Conservation (phyloP, 768 basidiomycete genomes). For the Cystofilobasidium bisporidii region DNA sequence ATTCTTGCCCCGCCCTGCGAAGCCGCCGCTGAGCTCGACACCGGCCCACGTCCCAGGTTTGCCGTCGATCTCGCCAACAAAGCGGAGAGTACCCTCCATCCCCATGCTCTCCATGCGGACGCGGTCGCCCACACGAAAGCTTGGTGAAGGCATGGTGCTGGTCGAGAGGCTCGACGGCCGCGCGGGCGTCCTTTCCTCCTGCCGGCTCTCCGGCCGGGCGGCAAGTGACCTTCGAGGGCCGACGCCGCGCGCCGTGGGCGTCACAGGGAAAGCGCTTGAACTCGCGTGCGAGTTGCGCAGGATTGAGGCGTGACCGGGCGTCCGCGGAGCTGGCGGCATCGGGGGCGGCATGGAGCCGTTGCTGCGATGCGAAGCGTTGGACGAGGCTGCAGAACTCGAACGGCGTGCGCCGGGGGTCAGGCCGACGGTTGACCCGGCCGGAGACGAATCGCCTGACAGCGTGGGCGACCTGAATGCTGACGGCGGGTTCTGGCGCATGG, state of each 20-base stretch:
- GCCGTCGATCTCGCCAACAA: constrained; percentile 74
- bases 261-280: background rate
- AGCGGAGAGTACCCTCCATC: constrained; percentile 69
- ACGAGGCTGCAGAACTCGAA: background rate
- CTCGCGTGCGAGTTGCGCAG: background rate
- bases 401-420: background rate
- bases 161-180: background rate
- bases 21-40: constrained; percentile 76
- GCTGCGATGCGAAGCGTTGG: constrained; percentile 9
- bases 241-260: background rate
- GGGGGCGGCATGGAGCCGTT: background rate
- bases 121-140: constrained; percentile 57
- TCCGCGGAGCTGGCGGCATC: background rate
- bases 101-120: constrained; percentile 82
- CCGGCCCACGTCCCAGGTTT: constrained; percentile 89
- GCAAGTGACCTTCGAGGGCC: background rate
- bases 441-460: background rate
- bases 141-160: background rate
- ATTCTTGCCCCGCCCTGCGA: constrained; percentile 87
- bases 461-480: constrained; percentile 18
- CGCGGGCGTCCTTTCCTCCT: background rate
- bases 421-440: background rate
- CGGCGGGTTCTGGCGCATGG: constrained; percentile 18
- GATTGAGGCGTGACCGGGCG: background rate
- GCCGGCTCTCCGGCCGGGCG: constrained; percentile 13